Conservation (phyloP, 148 eudicot species). For the Vaccinium darrowii region DNA sequence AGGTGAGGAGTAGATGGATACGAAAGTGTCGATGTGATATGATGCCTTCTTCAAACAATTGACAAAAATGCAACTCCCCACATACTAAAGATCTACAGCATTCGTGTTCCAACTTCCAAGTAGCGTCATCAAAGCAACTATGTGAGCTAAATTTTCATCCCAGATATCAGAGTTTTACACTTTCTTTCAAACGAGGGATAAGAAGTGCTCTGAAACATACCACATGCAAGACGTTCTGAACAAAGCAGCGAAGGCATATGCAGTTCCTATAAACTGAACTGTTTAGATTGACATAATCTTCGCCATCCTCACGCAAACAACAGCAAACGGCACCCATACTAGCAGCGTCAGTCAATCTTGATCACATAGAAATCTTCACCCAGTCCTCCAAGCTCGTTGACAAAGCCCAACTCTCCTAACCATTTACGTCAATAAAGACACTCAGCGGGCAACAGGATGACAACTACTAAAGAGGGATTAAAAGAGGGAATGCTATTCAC, state of each 20-base stretch:
- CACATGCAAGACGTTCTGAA: constrained; percentile 67
- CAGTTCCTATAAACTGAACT: constrained; percentile 74
- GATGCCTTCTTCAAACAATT: constrained; percentile 2
- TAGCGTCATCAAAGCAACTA: background rate
- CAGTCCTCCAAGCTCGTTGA: constrained; percentile 21
- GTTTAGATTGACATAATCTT: constrained; percentile 70
- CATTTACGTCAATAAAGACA: background rate
- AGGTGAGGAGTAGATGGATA: constrained; percentile 15
- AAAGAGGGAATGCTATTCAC: constrained; percentile 51
- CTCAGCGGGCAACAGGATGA: background rate
- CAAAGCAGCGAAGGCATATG: constrained; percentile 65
- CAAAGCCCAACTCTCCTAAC: background rate
- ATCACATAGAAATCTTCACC: constrained; percentile 15
- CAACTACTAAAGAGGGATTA: background rate
- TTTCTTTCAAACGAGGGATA: background rate
- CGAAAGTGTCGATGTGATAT: background rate
- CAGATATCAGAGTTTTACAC: background rate
- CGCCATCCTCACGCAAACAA: constrained; percentile 72
- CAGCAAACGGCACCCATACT: constrained; percentile 89
- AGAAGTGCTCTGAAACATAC: constrained; percentile 40
- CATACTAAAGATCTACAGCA: background rate
- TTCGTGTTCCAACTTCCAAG: background rate
- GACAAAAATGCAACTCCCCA: background rate
- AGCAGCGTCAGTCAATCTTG: constrained; percentile 22
- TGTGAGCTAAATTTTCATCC: background rate